Conservation (phyloP, 805 yeast species). For the Kockiozyma suomiensis region DNA sequence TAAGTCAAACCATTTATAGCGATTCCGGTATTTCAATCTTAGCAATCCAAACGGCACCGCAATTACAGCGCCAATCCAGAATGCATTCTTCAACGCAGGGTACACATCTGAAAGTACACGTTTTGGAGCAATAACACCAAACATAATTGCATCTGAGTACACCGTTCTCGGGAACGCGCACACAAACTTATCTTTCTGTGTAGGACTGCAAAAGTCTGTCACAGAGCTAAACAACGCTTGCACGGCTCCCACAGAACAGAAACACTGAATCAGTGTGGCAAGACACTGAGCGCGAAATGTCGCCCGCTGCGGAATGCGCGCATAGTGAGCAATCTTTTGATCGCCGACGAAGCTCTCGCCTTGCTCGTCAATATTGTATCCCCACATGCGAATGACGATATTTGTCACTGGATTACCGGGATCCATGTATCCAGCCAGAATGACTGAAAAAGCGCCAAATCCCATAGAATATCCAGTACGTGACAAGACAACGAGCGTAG, state of each 20-base stretch:
- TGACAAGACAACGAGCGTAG: slow-evolving; percentile 41
- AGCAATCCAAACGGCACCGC: slow-evolving; percentile 24
- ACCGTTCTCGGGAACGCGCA: slow-evolving; percentile 24
- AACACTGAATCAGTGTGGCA: slow-evolving; percentile 23
- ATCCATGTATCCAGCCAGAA: slow-evolving; percentile 30
- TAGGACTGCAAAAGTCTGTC: slow-evolving; percentile 20
- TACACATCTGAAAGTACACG: slow-evolving; percentile 20
- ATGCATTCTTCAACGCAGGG: slow-evolving; percentile 20
- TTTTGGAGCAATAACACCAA: slow-evolving; percentile 19
- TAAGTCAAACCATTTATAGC: slow-evolving; percentile 5
- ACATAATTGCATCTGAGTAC: slow-evolving; percentile 27
- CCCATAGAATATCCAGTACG: slow-evolving; percentile 47
- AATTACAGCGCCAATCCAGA: slow-evolving; percentile 21
- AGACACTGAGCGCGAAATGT: slow-evolving; percentile 44
- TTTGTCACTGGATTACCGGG: slow-evolving; percentile 62
- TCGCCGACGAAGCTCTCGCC: slow-evolving; percentile 64
- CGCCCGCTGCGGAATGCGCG: slow-evolving; percentile 48
- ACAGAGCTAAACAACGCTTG: slow-evolving; percentile 21
- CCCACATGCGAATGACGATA: slow-evolving; percentile 54
- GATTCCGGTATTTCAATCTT: slow-evolving; percentile 7
- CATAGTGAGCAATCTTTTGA: slow-evolving; percentile 58
- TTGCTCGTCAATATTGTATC: slow-evolving; percentile 64
- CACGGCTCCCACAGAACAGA: slow-evolving; percentile 14
- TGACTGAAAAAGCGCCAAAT: slow-evolving; percentile 41
- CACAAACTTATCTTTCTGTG: slow-evolving; percentile 21